These are phyloP conservation scores for Chamaenerion angustifolium DNA, from an alignment of 345 rosid species.

Conservation along the genomic window DNA sequence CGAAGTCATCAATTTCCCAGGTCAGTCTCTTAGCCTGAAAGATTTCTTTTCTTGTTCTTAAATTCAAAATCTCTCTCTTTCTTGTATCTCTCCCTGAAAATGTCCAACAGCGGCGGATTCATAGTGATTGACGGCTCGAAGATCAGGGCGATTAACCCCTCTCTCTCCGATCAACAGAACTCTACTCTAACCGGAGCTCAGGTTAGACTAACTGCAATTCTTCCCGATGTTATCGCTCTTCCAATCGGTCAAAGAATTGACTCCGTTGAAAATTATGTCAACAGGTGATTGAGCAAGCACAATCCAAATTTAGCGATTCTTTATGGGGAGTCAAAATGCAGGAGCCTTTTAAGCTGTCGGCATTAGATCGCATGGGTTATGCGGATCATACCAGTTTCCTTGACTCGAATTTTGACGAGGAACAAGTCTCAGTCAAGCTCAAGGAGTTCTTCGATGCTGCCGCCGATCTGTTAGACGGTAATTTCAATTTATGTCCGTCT, in stretches of 20 bases:
- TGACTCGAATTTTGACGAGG: constrained; percentile 13
- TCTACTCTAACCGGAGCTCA: constrained; percentile 35
- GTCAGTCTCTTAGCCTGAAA: too few species aligned
- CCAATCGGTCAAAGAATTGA: background rate
- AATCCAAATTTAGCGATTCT: constrained; percentile 33
- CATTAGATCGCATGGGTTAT: constrained; percentile 28
- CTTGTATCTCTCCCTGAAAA: constrained; percentile 17
- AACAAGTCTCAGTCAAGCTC: constrained; percentile 29
- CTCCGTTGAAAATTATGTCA: background rate
- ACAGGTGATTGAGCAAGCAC: constrained; percentile 37
- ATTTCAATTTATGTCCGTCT: background rate
- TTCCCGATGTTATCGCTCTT: background rate
- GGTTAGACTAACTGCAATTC: constrained; percentile 9
- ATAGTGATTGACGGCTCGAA: constrained; percentile 51
- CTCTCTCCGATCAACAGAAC: constrained; percentile 19
- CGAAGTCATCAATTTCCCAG: too few species aligned
- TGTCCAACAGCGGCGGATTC: constrained; percentile 43
- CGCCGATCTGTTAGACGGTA: constrained; percentile 60
- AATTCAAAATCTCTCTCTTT: background rate
- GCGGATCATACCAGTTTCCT: constrained; percentile 27
- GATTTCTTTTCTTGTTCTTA: too few species aligned
- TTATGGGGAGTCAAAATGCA: constrained; percentile 56
- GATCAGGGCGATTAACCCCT: constrained; percentile 37
- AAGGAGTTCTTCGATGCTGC: constrained; percentile 37
- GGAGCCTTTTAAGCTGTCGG: constrained; percentile 31